These are phyloP conservation scores for Gelatoporia subvermispora DNA, from an alignment of 768 basidiomycete genomes.

Conservation along the genomic window DNA sequence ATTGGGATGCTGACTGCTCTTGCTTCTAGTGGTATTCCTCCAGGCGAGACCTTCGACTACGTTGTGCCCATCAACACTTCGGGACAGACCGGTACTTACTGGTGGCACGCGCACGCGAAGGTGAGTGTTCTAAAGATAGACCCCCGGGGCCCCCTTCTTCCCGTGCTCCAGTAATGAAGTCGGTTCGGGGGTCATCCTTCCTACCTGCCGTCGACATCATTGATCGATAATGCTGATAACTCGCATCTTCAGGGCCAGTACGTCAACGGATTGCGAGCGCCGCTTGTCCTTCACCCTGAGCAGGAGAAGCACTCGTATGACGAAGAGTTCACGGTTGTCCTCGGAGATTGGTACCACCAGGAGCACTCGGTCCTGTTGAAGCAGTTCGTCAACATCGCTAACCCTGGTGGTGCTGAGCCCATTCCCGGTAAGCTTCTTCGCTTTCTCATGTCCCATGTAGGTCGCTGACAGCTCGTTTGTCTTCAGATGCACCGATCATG, in stretches of 20 bases:
- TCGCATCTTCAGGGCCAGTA: constrained; percentile 64
- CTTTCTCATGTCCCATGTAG: neutral
- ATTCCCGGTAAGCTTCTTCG: constrained; percentile 56
- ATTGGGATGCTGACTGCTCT: no score
- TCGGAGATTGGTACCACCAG: constrained; percentile 92
- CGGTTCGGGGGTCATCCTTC: no score
- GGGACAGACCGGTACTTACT: constrained; percentile 76
- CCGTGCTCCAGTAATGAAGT: neutral
- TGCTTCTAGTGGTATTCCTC: constrained; percentile 64
- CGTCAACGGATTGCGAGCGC: constrained; percentile 88
- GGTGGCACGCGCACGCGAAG: constrained; percentile 67
- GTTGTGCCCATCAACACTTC: constrained; percentile 63
- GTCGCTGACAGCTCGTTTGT: neutral
- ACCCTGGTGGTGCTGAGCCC: constrained; percentile 85
- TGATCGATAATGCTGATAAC: neutral
- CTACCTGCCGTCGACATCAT: neutral
- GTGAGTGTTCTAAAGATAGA: constrained; percentile 26
- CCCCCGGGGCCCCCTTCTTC: no score
- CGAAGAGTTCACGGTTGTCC: constrained; percentile 81
- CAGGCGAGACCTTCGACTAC: constrained; percentile 67
- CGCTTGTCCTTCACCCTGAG: constrained; percentile 70
- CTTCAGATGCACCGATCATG: constrained; percentile 68
- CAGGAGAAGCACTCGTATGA: constrained; percentile 73
- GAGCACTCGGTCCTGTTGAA: constrained; percentile 59
- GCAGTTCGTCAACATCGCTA: constrained; percentile 62